Evolutionary conservation across 1,139 yeast genomes (phyloP).

Genomic region (Arxiozyma heterogenica): DNA sequence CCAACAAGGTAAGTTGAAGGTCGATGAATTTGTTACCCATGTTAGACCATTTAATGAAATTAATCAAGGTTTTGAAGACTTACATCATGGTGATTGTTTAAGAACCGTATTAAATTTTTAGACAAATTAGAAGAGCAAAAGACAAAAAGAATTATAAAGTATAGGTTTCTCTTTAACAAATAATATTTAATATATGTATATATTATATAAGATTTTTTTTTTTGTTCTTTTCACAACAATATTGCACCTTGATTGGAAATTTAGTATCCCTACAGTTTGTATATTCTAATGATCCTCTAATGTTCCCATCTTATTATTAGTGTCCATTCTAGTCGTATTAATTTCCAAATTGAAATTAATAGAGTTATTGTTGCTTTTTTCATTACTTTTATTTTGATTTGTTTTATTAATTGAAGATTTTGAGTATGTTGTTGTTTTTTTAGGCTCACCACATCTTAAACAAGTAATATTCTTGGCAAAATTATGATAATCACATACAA

Average conservation of each 20-base stretch:
- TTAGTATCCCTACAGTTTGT: too few relatives aligned
- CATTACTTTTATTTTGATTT: neutral
- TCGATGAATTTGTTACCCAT: slow-evolving; percentile 92
- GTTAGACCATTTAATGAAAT: slow-evolving; percentile 68
- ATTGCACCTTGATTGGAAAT: neutral
- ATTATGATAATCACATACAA: slow-evolving; percentile 76
- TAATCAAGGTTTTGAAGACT: slow-evolving; percentile 85
- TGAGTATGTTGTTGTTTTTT: slow-evolving; percentile 26
- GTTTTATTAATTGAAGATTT: slow-evolving; percentile 2
- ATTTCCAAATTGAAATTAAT: slow-evolving; percentile 2
- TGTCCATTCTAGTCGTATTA: neutral
- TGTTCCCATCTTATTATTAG: neutral
- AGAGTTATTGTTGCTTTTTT: slow-evolving; percentile 1
- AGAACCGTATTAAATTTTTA: slow-evolving; percentile 61
- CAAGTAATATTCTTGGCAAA: slow-evolving; percentile 87
- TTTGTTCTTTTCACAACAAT: neutral
- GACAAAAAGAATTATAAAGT: too few relatives aligned
- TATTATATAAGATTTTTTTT: too few relatives aligned
- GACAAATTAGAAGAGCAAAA: neutral
- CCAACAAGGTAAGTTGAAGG: slow-evolving; percentile 72
- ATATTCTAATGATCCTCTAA: too few relatives aligned
- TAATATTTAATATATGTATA: too few relatives aligned
- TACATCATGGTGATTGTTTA: slow-evolving; percentile 89
- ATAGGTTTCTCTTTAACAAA: neutral
- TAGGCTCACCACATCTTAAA: slow-evolving; percentile 77